Base-by-base conservation (phyloP, 768 basidiomycete genomes). In the Psilocybe cubensis region DNA sequence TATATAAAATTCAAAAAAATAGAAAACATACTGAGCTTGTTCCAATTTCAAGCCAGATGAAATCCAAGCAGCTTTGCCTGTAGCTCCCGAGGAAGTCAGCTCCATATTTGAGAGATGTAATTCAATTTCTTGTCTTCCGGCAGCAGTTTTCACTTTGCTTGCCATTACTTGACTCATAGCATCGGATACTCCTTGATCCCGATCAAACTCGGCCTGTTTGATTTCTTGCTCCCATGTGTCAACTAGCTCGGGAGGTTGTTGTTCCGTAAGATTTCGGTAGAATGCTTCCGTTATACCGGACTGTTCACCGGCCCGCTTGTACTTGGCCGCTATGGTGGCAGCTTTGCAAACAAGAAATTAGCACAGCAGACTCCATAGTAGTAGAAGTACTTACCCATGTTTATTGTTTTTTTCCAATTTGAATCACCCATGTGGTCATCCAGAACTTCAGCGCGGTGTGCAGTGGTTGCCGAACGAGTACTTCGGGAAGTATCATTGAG, bases 371-470 rank as follows among this genome's bases (percentile, higher is more conserved):
- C n/a, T n/a, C n/a, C n/a, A n/a, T n/a, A n/a, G n/a, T n/a, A n/a
- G n/a, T n/a, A n/a, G n/a, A 42, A 20, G 17, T 42, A 6, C 41
- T 33, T 18, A 72, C 68, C 55, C 3, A 66, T 67, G 17, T 65
- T 57, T 21, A 69, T 55, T 12, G 29, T 27, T 73, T 75, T n/a
- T 40, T 71, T 71, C 62, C 65, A 69, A 47, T 74, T 73, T 1
- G 64, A 69, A 41, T 75, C 68, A 7, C 57, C 54, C 70, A n/a
- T n/a, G n/a, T n/a, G n/a, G n/a, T n/a, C n/a, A n/a, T n/a, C n/a
- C n/a, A n/a, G n/a, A n/a, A n/a, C 43, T 52, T 76, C 72, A 3
- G 64, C 58, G 0, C 60, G 14, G 20, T 72, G 68, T 0, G 66
- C 60, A 7, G 51, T 12, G 0, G 65, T 56, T 64, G 74, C 72